Conservation (phyloP, 192 early-diverging fungal species). For the Jimgerdemannia lactiflua region DNA sequence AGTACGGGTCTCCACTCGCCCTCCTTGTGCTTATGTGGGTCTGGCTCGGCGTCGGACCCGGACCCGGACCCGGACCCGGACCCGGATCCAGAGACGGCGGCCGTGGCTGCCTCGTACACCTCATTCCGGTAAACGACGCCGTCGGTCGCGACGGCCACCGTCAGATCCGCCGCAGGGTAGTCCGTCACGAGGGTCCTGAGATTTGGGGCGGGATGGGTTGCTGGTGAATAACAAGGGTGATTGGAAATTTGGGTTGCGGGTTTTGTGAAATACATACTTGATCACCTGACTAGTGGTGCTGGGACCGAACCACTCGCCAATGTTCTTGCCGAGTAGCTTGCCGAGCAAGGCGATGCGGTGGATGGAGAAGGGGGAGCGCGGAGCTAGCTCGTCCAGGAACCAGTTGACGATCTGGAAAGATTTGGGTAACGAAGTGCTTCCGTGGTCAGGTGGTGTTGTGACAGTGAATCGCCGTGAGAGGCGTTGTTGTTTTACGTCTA, state of each 20-base stretch:
- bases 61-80: conserved; percentile 14
- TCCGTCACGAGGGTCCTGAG: conserved; percentile 57
- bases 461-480: too few species aligned
- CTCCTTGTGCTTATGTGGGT: not conserved
- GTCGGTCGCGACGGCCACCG: conserved; percentile 78
- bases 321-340: conserved; percentile 78
- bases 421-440: not conserved
- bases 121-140: conserved; percentile 78
- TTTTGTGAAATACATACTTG: conserved; percentile 47
- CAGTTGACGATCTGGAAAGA: conserved; percentile 36
- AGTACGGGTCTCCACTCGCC: conserved; percentile 63
- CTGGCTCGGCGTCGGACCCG: conserved; percentile 1
- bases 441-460: too few species aligned
- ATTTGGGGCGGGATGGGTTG: not conserved
- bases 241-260: not conserved
- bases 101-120: conserved; percentile 49
- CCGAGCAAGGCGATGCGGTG: conserved; percentile 87
- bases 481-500: not conserved
- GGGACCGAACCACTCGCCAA: conserved; percentile 99
- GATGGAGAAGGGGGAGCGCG: conserved; percentile 81
- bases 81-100: conserved; percentile 23
- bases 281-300: conserved; percentile 80
- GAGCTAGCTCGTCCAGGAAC: conserved; percentile 79
- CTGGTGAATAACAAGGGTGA: conserved; percentile 3
- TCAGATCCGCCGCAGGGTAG: conserved; percentile 53